Percentiles rank a stretch among this genome's conserved stretches.
Conservation (phyloP, 345 rosid genomes). For the Ceriops zippeliana region DNA sequence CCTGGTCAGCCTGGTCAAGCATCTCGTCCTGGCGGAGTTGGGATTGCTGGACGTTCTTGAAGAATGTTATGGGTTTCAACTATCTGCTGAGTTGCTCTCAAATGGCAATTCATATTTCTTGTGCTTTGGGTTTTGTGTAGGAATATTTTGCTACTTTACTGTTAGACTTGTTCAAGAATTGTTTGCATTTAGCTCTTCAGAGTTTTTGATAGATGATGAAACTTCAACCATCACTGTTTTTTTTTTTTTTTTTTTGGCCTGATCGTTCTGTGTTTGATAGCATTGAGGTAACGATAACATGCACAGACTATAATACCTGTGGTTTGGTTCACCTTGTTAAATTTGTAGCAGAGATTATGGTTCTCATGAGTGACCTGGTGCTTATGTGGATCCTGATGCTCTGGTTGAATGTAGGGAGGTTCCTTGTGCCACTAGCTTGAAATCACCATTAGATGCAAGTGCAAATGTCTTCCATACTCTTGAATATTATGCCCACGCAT, state of each 20-base stretch:
- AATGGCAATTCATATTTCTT: conserved; percentile 7
- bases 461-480: too few species aligned
- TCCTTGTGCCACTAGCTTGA: too few species aligned
- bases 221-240: background rate
- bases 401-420: too few species aligned
- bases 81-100: conserved; percentile 15
- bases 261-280: background rate
- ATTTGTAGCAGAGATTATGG: too few species aligned
- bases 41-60: conserved; percentile 20
- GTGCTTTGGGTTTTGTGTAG: conserved; percentile 16
- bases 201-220: background rate
- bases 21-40: conserved; percentile 35
- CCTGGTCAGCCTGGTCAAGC: conserved; percentile 27
- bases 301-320: too few species aligned
- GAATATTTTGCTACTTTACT: conserved; percentile 4
- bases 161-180: background rate
- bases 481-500: too few species aligned
- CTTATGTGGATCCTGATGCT: too few species aligned
- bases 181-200: background rate
- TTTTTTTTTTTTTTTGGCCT: background rate
- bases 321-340: too few species aligned
- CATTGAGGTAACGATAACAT: too few species aligned
- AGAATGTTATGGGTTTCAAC: background rate
- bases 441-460: too few species aligned
- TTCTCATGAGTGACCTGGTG: too few species aligned